Evolutionary conservation across 306 rosid genomes (phyloP).

Genomic region (Hippophae gyantsensis): DNA sequence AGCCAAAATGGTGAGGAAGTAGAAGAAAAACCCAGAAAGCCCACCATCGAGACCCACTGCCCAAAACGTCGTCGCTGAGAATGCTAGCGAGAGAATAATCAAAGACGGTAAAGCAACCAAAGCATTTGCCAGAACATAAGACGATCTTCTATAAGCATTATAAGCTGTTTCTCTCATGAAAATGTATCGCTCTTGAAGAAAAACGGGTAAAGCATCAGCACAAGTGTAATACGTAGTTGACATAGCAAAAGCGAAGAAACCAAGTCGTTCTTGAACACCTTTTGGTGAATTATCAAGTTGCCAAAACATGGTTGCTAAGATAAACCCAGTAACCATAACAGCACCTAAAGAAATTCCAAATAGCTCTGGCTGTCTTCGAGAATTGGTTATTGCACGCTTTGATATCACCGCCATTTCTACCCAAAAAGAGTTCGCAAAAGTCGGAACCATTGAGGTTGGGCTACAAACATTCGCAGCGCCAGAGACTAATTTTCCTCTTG

Average conservation of each 20-base stretch:
- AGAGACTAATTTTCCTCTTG: conserved; percentile 72
- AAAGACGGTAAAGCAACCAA: conserved; percentile 43
- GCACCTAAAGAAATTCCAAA: conserved; percentile 70
- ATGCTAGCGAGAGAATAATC: conserved; percentile 46
- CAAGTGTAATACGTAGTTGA: conserved; percentile 93
- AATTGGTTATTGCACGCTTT: conserved; percentile 43
- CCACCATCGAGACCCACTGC: conserved; percentile 96
- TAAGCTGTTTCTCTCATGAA: conserved; percentile 90
- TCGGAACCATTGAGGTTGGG: conserved; percentile 55
- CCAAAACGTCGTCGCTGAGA: conserved; percentile 62
- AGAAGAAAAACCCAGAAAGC: conserved; percentile 46
- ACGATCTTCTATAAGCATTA: conserved; percentile 68
- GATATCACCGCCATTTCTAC: conserved; percentile 58
- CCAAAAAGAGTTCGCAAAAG: conserved; percentile 65
- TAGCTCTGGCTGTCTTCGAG: conserved; percentile 57
- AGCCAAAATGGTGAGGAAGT: conserved; percentile 53
- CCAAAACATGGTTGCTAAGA: conserved; percentile 84
- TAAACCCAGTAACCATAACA: conserved; percentile 71
- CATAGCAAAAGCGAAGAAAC: conserved; percentile 95
- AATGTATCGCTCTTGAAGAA: conserved; percentile 81
- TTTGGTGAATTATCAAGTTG: conserved; percentile 58
- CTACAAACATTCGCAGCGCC: conserved; percentile 43
- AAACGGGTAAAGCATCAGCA: conserved; percentile 83
- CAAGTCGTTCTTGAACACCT: conserved; percentile 77
- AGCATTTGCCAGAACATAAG: conserved; percentile 68